These are phyloP conservation scores for Calendula officinalis DNA, from an alignment of 129 eudicot genomes.

Conservation along the genomic window DNA sequence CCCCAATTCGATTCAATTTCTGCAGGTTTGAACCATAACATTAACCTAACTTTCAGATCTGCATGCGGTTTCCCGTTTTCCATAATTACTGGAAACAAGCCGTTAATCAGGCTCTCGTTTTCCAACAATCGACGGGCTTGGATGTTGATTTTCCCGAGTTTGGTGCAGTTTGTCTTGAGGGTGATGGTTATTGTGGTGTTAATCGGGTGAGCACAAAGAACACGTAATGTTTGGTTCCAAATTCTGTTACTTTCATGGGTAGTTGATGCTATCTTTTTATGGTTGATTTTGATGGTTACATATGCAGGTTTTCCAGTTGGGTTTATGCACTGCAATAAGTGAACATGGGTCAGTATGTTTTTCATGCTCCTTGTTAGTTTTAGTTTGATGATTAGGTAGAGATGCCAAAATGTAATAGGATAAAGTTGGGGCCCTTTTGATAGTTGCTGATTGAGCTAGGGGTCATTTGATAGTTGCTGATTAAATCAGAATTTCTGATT, in stretches of 20 bases:
- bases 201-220: conserved; percentile 77
- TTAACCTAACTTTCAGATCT: conserved; percentile 51
- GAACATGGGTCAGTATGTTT: conserved; percentile 15
- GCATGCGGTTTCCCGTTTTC: conserved; percentile 56
- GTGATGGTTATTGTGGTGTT: conserved; percentile 67
- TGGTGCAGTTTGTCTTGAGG: conserved; percentile 57
- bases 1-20: conserved; percentile 64
- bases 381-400: neutral
- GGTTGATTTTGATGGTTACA: conserved; percentile 68
- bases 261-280: conserved; percentile 70
- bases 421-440: too few species aligned
- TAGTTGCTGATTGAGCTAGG: too few species aligned
- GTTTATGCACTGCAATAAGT: conserved; percentile 56
- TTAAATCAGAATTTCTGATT: too few species aligned
- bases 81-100: conserved; percentile 63
- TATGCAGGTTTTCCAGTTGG: conserved; percentile 59
- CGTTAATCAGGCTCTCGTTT: conserved; percentile 62
- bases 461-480: too few species aligned
- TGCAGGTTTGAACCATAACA: conserved; percentile 86
- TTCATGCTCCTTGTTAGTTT: neutral
- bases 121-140: conserved; percentile 45
- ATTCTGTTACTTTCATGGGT: conserved; percentile 52
- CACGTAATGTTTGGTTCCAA: conserved; percentile 92
- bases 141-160: conserved; percentile 62
- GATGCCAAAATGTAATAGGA: neutral